These are phyloP conservation scores for Cardamine resedifolia DNA, from an alignment of 345 rosid species.

Conservation along the genomic window DNA sequence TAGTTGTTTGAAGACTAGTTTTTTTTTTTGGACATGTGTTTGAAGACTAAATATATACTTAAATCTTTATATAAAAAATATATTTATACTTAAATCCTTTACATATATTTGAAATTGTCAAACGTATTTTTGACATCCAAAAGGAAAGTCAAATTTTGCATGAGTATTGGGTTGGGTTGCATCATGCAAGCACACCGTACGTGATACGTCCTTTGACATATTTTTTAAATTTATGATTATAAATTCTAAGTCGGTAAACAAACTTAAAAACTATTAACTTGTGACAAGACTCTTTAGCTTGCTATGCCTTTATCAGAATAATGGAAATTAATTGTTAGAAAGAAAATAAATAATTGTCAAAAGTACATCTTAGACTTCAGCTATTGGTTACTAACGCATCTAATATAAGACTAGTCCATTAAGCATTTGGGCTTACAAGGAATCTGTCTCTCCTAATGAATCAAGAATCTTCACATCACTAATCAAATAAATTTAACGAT, in stretches of 20 bases:
- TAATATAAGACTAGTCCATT: conserved; percentile 10
- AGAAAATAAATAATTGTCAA: background rate
- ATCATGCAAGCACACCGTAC: conserved; percentile 22
- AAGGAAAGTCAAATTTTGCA: conserved; percentile 16
- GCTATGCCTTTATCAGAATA: background rate
- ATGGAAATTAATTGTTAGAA: background rate
- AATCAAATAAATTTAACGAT: background rate
- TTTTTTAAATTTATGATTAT: background rate
- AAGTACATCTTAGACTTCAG: conserved; percentile 5
- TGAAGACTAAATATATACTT: background rate
- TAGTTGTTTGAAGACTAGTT: background rate
- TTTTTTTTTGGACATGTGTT: background rate
- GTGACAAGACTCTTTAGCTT: background rate
- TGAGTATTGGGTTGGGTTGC: conserved; percentile 5
- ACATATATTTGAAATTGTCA: background rate
- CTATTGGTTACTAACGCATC: background rate
- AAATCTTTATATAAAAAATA: too few species aligned
- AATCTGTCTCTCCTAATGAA: conserved; percentile 29
- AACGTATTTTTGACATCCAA: conserved; percentile 10
- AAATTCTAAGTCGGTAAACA: background rate
- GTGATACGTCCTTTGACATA: conserved; percentile 7
- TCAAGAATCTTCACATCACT: conserved; percentile 15
- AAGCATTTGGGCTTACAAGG: background rate
- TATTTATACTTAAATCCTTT: background rate
- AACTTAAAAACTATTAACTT: background rate